A percentile compares a stretch with the other conserved stretches of the same genome.
Conservation (phyloP, 495 filamentous ascomycete species). For the Aspergillus leporis region DNA sequence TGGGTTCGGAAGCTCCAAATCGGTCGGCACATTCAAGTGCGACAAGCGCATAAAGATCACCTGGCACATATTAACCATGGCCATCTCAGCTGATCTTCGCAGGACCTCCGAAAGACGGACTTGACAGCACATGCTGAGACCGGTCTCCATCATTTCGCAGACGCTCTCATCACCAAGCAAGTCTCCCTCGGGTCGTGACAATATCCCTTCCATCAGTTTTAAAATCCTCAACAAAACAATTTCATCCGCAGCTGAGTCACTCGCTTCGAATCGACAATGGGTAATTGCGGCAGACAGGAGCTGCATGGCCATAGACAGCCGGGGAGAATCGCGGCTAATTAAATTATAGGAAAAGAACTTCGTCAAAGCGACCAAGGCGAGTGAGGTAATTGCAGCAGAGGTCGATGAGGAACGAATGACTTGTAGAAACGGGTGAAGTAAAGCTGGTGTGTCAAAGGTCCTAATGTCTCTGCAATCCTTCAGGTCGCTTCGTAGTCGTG, state of each 20-base stretch:
- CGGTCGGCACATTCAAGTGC: constrained; percentile 72
- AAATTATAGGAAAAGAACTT: constrained; percentile 97
- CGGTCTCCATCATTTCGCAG: constrained; percentile 99
- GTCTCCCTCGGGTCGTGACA: constrained; percentile 88
- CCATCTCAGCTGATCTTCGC: constrained; percentile 87
- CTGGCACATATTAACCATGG: constrained; percentile 98
- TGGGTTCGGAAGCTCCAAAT: constrained; percentile 54
- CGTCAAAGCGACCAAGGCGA: constrained; percentile 91
- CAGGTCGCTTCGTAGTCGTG: constrained; percentile 83
- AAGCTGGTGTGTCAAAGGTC: constrained; percentile 81
- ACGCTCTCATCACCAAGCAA: constrained; percentile 94
- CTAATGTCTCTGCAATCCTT: constrained; percentile 92
- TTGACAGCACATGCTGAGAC: constrained; percentile 96
- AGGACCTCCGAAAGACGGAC: constrained; percentile 87
- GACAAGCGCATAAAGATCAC: constrained; percentile 93
- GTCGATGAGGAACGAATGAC: constrained; percentile 96
- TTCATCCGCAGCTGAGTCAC: constrained; percentile 90
- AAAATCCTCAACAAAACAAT: constrained; percentile 91
- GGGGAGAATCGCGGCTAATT: constrained; percentile 76
- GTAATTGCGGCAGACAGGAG: constrained; percentile 92
- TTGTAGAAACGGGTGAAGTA: constrained; percentile 94
- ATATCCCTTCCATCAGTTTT: constrained; percentile 97
- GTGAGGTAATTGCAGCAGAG: constrained; percentile 91
- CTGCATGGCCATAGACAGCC: constrained; percentile 90
- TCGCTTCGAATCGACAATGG: constrained; percentile 96